Base-by-base conservation (phyloP, 2,329 filamentous ascomycete genomes). In the Epichloe sp. region DNA sequence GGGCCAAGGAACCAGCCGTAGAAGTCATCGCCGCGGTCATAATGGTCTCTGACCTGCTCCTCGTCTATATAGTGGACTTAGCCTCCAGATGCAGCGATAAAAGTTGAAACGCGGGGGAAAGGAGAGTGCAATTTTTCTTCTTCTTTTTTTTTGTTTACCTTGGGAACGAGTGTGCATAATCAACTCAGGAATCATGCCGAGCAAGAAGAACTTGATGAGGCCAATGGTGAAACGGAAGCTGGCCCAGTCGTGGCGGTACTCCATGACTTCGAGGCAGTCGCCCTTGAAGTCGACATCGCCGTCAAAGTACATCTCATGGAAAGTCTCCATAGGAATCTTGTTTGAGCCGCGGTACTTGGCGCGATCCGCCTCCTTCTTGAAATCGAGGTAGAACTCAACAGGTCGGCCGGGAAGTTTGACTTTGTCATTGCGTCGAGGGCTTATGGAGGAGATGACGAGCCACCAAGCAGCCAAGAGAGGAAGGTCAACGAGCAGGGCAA, bases 1-100 rank as follows among this genome's bases (percentile, higher is more conserved):
- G 91, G 91, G 55, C 93, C 93, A 56, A 97, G 80, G 79, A 97
- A 97, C 89, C 90, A 98, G 67, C 82, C 85, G 76, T 98, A 98
- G 74, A 96, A 95, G 71, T 97, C 93, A 68, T 98, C 89, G 65
- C 93, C 93, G 58, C 89, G 85, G 77, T 97, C 93, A 71, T 98
- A 98, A 75, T 96, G 89, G 69, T 90, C 88, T 65, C 90, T 88
- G 52, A 97, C 90, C 73, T 97, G 93, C 71, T 97, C 91, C 78
- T 96, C 90, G 61, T 97, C 65, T 66, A 43, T 14, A 43, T 12
- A 1, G 4, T 15, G 19, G 3, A 26, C 44, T 63, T 50, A 63
- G 56, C 49, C 6, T 17, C 34, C 12, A 15, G n/a, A 15, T 17
- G 14, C n/a, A 12, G 15, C 10, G 26, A 31, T 31, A 10, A 11